Conservation (phyloP, 2,329 filamentous ascomycete species). For the Monosporascus cannonballus region DNA sequence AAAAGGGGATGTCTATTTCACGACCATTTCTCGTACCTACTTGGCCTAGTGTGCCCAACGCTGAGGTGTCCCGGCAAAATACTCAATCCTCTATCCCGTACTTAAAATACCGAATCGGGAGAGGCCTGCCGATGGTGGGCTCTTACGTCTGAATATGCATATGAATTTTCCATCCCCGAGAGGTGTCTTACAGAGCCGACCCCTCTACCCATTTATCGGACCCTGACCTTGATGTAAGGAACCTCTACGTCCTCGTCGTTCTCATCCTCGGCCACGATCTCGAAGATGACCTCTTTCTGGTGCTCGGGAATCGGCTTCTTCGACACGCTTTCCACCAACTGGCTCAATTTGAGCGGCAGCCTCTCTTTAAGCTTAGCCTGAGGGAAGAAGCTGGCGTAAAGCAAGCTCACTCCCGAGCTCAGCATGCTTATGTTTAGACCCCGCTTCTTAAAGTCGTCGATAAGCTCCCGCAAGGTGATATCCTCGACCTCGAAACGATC, state of each 20-base stretch:
- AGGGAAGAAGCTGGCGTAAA: slow-evolving; percentile 92
- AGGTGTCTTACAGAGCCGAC: not conserved
- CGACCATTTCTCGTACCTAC: slow-evolving; percentile 3
- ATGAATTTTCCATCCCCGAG: no score
- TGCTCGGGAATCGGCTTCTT: slow-evolving; percentile 88
- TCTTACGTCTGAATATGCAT: no score
- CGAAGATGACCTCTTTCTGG: slow-evolving; percentile 93
- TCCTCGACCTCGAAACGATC: slow-evolving; percentile 90
- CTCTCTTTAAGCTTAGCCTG: slow-evolving; percentile 74
- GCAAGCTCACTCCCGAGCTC: slow-evolving; percentile 90
- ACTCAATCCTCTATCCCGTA: not conserved
- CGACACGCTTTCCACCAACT: slow-evolving; percentile 80
- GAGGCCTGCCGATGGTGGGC: not conserved
- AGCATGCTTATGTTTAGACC: slow-evolving; percentile 87
- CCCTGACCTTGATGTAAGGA: slow-evolving; percentile 88
- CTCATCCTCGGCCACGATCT: slow-evolving; percentile 86
- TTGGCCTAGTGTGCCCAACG: not conserved
- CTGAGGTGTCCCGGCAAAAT: no score
- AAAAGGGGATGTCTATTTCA: slow-evolving; percentile 11
- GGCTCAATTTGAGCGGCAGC: slow-evolving; percentile 74
- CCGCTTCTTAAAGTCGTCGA: slow-evolving; percentile 73
- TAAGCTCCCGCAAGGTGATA: slow-evolving; percentile 76
- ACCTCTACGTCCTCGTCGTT: slow-evolving; percentile 93
- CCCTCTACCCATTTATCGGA: slow-evolving; percentile 31
- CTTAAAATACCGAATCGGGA: not conserved